Base-by-base conservation (phyloP, 306 rosid genomes). In the Betula pendula region DNA sequence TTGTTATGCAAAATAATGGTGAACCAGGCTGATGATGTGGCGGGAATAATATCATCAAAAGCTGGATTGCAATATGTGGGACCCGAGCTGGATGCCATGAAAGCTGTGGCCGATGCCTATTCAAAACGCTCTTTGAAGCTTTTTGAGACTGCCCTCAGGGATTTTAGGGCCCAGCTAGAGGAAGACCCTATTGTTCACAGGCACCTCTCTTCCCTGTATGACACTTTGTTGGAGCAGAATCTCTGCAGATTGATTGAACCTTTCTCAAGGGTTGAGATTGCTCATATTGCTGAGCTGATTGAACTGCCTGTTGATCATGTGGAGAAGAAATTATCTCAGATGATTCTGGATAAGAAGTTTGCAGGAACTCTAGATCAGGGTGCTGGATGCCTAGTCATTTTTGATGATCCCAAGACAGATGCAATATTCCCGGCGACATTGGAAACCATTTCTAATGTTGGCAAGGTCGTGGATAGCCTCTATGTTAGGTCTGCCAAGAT, bases 151-250 rank as follows among this genome's bases (percentile, higher is more conserved):
- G 94, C 98, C 69, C 79, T 92, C 81, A 72, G 89, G 51, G 91
- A 85, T 80, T 94, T 77, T 75, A 94, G 88, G 90, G 90, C 94
- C 13, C 97, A 94, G 78, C 84, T 94, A 71, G 98, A 90, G 80
- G 98, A 92, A 71, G 98, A 94, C 82, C 98, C 98, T 16, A 92
- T 94, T 76, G 97, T 94, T 78, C 98, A 92, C 77, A 89, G 98
- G 80, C 98, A 94, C 83, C 90, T 94, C 38, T 85, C 91, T 9
- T 92, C 98, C 19, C 83, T 94, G 40, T 94, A 94, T 43, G 97
- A 92, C 77, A 94, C 98, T 50, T 84, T 94, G 48, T 55, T 94
- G 83, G 97, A 94, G 83, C 98, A 94, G 87, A 94, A 94, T 75
- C 93, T 94, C n/a, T 94, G 98, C 87, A 90, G 96, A 78, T 81